Evolutionary conservation across 2,329 filamentous ascomycete species (phyloP).

Genomic region (Xylariaceae sp.): DNA sequence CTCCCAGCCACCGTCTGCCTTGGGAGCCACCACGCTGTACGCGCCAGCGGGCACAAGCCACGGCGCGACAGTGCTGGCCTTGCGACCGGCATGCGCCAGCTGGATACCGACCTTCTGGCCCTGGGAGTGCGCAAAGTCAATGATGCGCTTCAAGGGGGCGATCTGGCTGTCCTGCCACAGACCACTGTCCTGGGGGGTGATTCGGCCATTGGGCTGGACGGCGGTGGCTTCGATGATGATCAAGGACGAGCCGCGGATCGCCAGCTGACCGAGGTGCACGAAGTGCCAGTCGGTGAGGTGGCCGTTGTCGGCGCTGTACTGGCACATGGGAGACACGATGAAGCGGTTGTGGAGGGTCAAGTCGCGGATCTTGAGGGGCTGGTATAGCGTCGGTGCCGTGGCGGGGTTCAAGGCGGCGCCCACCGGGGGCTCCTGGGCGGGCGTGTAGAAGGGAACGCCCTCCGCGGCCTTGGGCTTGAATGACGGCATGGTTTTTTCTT

Average conservation of each 20-base stretch:
- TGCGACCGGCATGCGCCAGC: slow-evolving; percentile 72
- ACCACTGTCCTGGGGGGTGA: slow-evolving; percentile 72
- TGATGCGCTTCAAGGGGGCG: slow-evolving; percentile 60
- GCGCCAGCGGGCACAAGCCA: slow-evolving; percentile 55
- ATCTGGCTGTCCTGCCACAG: slow-evolving; percentile 84
- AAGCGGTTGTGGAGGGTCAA: slow-evolving; percentile 52
- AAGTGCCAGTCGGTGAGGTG: slow-evolving; percentile 77
- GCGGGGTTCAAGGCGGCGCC: slow-evolving; percentile 41
- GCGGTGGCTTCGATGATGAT: slow-evolving; percentile 73
- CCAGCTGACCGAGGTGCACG: slow-evolving; percentile 74
- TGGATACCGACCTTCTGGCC: slow-evolving; percentile 73
- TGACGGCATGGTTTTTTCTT: slow-evolving; percentile 19
- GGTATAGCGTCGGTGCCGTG: slow-evolving; percentile 49
- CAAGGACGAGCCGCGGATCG: slow-evolving; percentile 67
- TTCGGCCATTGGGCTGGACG: slow-evolving; percentile 70
- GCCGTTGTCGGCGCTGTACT: slow-evolving; percentile 53
- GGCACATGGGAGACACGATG: slow-evolving; percentile 57
- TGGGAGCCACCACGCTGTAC: slow-evolving; percentile 32
- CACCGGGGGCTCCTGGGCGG: slow-evolving; percentile 46
- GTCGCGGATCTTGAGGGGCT: slow-evolving; percentile 49
- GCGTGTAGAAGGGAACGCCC: slow-evolving; percentile 49
- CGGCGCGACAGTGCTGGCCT: slow-evolving; percentile 54
- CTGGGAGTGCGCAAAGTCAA: slow-evolving; percentile 73
- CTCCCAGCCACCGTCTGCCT: slow-evolving; percentile 35
- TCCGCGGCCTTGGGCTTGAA: slow-evolving; percentile 33